Conservation (phyloP, 495 filamentous ascomycete species). For the Penicillium angulare region DNA sequence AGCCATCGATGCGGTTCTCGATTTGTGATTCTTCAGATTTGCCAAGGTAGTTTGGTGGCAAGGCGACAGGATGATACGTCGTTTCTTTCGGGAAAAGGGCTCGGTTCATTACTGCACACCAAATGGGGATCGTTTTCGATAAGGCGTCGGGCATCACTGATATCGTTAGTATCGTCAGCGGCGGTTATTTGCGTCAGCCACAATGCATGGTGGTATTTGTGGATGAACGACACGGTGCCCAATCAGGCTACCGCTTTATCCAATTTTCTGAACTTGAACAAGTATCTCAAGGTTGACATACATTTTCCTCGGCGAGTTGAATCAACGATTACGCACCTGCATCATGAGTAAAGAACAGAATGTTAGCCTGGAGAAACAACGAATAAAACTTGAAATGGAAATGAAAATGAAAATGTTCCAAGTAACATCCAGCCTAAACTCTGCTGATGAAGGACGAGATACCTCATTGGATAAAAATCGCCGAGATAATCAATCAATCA, state of each 20-base stretch:
- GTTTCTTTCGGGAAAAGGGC: constrained; percentile 64
- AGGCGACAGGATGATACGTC: constrained; percentile 53
- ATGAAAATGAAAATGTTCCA: background rate
- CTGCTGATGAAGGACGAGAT: too few species aligned
- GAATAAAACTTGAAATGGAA: background rate
- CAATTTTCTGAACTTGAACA: background rate
- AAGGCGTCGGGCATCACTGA: constrained; percentile 90
- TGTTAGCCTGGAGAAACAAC: background rate
- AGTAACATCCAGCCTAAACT: background rate
- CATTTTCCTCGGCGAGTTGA: constrained; percentile 91
- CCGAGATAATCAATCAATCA: background rate
- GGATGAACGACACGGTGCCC: background rate
- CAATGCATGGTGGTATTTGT: constrained; percentile 1
- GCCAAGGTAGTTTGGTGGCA: constrained; percentile 66
- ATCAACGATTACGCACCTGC: constrained; percentile 86
- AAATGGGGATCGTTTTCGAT: constrained; percentile 90
- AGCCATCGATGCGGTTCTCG: constrained; percentile 59
- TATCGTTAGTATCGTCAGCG: constrained; percentile 3
- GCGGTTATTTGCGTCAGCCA: constrained; percentile 11
- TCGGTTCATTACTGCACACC: constrained; percentile 81
- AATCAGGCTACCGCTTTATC: background rate
- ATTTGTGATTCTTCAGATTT: constrained; percentile 80
- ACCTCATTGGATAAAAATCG: too few species aligned
- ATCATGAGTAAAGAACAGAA: background rate
- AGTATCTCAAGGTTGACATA: constrained; percentile 42